Conservation (phyloP, 805 yeast species). For the Komagataella kurtzmanii region DNA sequence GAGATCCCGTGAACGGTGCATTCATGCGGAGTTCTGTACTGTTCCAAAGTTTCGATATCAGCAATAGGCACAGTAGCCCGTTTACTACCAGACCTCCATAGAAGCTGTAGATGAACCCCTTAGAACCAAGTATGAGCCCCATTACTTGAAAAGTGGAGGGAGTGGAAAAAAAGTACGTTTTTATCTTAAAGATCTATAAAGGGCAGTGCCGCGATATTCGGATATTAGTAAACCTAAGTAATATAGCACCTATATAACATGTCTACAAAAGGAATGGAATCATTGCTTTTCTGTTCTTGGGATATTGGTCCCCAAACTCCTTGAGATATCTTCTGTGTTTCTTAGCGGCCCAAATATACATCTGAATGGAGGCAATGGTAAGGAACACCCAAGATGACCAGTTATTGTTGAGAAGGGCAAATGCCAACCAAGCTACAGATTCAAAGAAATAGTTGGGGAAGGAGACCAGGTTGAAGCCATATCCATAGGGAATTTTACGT, state of each 20-base stretch:
- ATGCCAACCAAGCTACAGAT: conserved; percentile 57
- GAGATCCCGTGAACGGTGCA: background rate
- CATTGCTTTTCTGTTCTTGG: conserved; percentile 63
- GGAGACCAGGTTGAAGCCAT: conserved; percentile 68
- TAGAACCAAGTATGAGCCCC: background rate
- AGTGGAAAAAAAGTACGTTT: background rate
- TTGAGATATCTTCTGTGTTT: conserved; percentile 59
- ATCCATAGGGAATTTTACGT: conserved; percentile 69
- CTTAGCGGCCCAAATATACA: conserved; percentile 86
- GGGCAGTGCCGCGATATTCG: background rate
- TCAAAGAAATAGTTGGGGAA: conserved; percentile 95
- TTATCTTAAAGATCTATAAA: background rate
- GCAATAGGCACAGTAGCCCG: background rate
- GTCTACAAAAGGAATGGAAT: conserved; percentile 58
- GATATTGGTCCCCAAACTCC: conserved; percentile 69
- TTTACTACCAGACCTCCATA: background rate
- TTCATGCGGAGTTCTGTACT: background rate
- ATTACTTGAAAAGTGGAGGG: background rate
- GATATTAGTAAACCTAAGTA: no score
- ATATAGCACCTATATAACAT: background rate
- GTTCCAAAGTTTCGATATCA: background rate
- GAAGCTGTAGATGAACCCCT: background rate
- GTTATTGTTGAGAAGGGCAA: conserved; percentile 63
- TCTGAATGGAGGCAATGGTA: conserved; percentile 60
- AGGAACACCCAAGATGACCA: conserved; percentile 65